Conservation (phyloP, 306 rosid species). For the Malus fusca region DNA sequence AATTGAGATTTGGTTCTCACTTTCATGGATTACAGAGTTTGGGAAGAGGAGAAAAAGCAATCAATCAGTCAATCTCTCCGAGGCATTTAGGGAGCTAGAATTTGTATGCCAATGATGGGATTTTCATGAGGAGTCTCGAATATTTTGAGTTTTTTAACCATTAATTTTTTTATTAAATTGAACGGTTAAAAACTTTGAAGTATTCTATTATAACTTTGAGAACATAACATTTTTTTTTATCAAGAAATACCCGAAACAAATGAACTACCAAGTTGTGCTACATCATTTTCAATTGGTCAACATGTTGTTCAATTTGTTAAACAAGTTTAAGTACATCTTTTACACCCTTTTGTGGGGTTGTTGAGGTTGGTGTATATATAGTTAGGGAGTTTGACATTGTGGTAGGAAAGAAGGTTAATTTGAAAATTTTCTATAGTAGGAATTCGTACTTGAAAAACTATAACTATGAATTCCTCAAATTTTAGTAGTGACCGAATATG, state of each 20-base stretch:
- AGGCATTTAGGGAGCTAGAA: background rate
- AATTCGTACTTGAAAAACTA: background rate
- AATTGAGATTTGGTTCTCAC: background rate
- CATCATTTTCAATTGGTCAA: background rate
- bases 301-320: background rate
- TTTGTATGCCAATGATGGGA: background rate
- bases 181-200: fast-evolving
- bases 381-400: background rate
- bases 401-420: background rate
- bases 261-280: background rate
- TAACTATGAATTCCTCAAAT: background rate
- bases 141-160: no score
- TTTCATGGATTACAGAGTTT: background rate
- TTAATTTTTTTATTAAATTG: no score
- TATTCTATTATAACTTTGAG: no score
- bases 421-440: background rate
- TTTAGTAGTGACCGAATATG: background rate
- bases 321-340: background rate
- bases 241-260: background rate
- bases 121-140: background rate
- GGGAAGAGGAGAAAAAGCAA: background rate
- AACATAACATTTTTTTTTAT: no score
- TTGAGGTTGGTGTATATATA: background rate
- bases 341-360: background rate
- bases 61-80: background rate